Evolutionary conservation across 192 early-diverging fungal genomes (phyloP), one percentile per base, ranked within the genome.

Genomic region (Ramicandelaber brevisporus): DNA sequence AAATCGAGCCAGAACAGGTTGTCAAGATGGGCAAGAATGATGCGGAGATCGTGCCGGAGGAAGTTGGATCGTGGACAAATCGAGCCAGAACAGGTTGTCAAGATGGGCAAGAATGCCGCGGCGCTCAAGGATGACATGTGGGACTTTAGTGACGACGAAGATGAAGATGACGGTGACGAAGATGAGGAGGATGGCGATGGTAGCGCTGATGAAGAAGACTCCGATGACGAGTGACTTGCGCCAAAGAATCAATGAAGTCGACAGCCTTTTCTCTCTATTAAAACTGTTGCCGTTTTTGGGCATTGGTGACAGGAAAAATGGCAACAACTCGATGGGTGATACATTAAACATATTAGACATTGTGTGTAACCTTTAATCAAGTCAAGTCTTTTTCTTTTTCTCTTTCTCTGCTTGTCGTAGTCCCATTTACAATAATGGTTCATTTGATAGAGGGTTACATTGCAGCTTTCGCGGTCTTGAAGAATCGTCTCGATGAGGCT

Each of bases 21-120:
- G 41, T 45, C 12, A 36, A 47, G 9, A 26, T 25, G 5, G 30
- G 33, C 33, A 43, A 40, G n/a, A n/a, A n/a, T n/a, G n/a, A 65
- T 84, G 37, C 70, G 78, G 37, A 55, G 85, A 40, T 60, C 70
- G 17, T 87, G 75, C 38, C 41, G 74, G 27, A 44, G 89, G 10
- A 71, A 81, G 40, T 30, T 95, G 35, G 75, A 74, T 37, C 58
- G 72, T 8, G 83, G 77, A 2, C 78, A 84, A 11, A 71, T 67
- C 17, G 53, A 57, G 12, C 30, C 36, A 5, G 37, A 30, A 4
- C 44, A 57, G 9, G 25, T 57, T 6, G 41, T 45, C 12, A 36
- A 47, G 9, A 26, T 25, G 5, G 30, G 33, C 33, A 43, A 40
- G n/a, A n/a, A n/a, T n/a, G n/a, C 67, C 84, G 37, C 70, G 78